Percentiles rank a stretch among this genome's conserved stretches.
phyloP scores from a whole-genome alignment of 2,329 filamentous ascomycete species.

The Aspergillus brasiliensis region DNA sequence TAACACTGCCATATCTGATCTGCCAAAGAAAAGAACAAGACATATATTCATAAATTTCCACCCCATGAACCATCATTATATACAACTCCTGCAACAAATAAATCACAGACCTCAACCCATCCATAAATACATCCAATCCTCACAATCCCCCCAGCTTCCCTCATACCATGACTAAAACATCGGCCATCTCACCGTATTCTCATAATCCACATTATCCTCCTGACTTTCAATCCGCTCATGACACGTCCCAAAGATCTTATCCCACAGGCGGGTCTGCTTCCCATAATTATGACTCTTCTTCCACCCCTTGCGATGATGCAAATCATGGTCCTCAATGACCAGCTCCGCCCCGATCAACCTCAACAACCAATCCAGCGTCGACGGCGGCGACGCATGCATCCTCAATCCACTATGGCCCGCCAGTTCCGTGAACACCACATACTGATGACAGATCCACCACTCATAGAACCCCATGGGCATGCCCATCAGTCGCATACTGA shows the following conservation, averaged over 20 bases:
- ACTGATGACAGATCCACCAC: constrained; percentile 51
- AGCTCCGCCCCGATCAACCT: constrained; percentile 38
- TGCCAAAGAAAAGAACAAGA: no score
- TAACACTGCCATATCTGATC: no score
- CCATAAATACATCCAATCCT: neutral
- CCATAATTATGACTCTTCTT: constrained; percentile 43
- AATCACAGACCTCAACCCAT: neutral
- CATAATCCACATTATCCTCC: constrained; percentile 36
- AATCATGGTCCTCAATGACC: constrained; percentile 47
- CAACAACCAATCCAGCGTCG: constrained; percentile 39
- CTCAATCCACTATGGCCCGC: constrained; percentile 31
- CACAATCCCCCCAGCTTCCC: neutral
- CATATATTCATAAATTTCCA: neutral
- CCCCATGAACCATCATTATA: neutral
- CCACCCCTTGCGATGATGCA: constrained; percentile 45
- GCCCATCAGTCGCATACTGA: constrained; percentile 39
- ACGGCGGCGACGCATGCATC: constrained; percentile 38
- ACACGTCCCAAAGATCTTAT: constrained; percentile 40
- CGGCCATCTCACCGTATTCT: constrained; percentile 29
- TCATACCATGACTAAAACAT: constrained; percentile 23
- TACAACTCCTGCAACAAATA: neutral
- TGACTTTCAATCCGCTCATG: constrained; percentile 39
- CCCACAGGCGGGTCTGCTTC: constrained; percentile 45
- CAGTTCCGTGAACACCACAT: constrained; percentile 42
- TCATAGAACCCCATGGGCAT: constrained; percentile 52